Percentiles rank a stretch among this genome's conserved stretches.
phyloP scores from a whole-genome alignment of 208 protist genomes.

The Trichomonas vaginalis region DNA sequence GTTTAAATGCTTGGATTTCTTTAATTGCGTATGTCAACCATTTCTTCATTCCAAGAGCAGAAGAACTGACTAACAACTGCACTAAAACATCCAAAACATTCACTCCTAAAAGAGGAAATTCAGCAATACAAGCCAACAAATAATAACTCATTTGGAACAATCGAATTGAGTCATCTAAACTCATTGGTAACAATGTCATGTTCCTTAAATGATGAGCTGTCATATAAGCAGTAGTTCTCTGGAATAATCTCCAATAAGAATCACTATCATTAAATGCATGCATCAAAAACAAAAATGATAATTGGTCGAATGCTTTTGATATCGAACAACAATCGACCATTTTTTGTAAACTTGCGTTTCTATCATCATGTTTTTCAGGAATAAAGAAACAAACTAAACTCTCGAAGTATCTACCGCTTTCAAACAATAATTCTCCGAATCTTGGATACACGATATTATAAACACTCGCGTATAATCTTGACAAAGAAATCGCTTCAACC shows the following conservation, averaged over 20 bases:
- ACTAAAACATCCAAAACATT: not conserved
- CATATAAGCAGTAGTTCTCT: not conserved
- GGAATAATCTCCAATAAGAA: not conserved
- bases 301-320: not conserved
- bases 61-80: not conserved
- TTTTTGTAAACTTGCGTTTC: not conserved
- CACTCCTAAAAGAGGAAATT: not conserved
- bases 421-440: not conserved
- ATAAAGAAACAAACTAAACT: not conserved
- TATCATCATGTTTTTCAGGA: not conserved
- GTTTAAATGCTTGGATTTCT: not conserved
- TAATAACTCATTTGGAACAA: not conserved
- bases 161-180: not conserved
- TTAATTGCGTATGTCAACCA: not conserved
- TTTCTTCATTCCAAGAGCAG: not conserved
- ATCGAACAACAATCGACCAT: not conserved
- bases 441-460: constrained; percentile 10
- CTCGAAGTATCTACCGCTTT: not conserved
- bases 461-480: not conserved
- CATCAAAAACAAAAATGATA: not conserved
- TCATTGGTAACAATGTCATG: not conserved
- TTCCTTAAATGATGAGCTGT: not conserved
- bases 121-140: not conserved
- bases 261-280: not conserved
- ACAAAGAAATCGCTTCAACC: not conserved